Evolutionary conservation across 257 asterid genomes (phyloP).

Genomic region (Solanum chilense): DNA sequence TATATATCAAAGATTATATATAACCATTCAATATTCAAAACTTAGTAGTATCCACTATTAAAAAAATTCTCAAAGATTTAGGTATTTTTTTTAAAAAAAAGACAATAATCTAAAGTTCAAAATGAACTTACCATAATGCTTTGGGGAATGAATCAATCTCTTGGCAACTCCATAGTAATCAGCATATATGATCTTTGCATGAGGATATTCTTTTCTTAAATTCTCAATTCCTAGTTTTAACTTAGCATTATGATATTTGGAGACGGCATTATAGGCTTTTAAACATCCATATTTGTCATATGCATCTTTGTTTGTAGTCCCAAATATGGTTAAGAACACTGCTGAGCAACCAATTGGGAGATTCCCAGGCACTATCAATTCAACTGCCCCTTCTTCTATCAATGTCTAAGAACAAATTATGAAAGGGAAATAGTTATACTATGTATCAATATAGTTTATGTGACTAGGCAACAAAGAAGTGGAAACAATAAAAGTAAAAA

Average conservation of each 20-base stretch:
- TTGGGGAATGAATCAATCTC: slow-evolving; percentile 45
- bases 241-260: slow-evolving; percentile 49
- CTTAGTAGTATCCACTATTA: neutral
- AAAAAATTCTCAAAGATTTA: neutral
- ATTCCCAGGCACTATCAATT: slow-evolving; percentile 63
- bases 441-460: too few relatives aligned
- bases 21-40: neutral
- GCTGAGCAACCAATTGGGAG: slow-evolving; percentile 73
- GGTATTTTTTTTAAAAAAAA: too few relatives aligned
- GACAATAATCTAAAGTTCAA: neutral
- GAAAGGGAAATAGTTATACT: neutral
- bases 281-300: slow-evolving; percentile 65
- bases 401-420: slow-evolving; percentile 18
- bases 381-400: slow-evolving; percentile 72
- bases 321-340: slow-evolving; percentile 51
- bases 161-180: slow-evolving; percentile 63
- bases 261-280: slow-evolving; percentile 50
- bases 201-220: slow-evolving; percentile 40
- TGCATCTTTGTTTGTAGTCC: slow-evolving; percentile 32
- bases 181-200: slow-evolving; percentile 57
- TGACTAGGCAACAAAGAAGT: too few relatives aligned
- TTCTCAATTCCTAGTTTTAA: slow-evolving; percentile 41
- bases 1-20: neutral
- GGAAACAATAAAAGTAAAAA: too few relatives aligned
- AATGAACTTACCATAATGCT: slow-evolving; percentile 35